Conservation (phyloP, 169 alveolate genomes). For the Cryptosporidium xiaoi region DNA sequence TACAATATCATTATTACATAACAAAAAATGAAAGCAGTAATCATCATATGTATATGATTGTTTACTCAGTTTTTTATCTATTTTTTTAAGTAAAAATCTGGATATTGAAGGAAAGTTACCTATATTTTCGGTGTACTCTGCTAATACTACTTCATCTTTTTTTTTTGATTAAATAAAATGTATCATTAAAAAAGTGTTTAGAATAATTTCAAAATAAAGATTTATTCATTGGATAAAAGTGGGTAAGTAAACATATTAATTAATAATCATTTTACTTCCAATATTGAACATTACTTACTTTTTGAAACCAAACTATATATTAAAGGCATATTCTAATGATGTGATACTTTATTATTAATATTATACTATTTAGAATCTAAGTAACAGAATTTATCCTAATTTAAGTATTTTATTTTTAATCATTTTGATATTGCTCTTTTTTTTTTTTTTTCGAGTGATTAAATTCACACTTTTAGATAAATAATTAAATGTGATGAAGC, state of each 20-base stretch:
- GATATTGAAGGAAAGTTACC: conserved; percentile 66
- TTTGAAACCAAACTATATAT: conserved; percentile 32
- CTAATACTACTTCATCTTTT: conserved; percentile 34
- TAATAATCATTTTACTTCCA: not conserved
- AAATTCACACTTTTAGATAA: not conserved
- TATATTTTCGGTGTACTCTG: conserved; percentile 57
- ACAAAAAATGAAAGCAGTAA: conserved; percentile 48
- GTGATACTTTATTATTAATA: not conserved
- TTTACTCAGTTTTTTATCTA: conserved; percentile 14
- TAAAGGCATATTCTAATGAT: conserved; percentile 3
- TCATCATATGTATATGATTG: conserved; percentile 60
- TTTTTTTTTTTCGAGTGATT: not conserved
- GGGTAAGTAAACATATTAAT: not conserved
- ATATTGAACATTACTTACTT: conserved; percentile 8
- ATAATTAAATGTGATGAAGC: not conserved
- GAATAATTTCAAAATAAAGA: not conserved
- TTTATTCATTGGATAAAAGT: not conserved
- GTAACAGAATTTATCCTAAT: not conserved
- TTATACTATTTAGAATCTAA: too few relatives aligned
- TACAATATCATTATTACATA: conserved; percentile 16
- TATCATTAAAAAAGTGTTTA: not conserved
- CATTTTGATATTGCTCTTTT: not conserved
- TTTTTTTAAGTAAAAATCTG: conserved; percentile 40
- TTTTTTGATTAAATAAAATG: not conserved
- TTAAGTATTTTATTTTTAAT: not conserved